phyloP scores from a whole-genome alignment of 208 protist species.

The Lotmaria passim region DNA sequence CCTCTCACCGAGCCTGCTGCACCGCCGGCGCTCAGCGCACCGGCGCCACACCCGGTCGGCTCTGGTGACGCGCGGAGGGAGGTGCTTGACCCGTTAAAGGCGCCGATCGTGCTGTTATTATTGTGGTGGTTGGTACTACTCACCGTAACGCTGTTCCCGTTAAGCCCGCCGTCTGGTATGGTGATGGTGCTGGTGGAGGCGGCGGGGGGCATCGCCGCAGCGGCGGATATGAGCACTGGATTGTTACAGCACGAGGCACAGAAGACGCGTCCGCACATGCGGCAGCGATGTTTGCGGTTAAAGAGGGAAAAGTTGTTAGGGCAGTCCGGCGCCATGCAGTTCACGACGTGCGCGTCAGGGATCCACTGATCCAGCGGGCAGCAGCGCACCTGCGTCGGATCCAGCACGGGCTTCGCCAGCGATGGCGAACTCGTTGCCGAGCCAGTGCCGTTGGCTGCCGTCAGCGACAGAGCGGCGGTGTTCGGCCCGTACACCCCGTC shows the following conservation, averaged over 20 bases:
- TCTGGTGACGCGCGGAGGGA: not conserved
- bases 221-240: conserved; percentile 18
- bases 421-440: not conserved
- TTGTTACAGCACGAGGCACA: conserved; percentile 78
- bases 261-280: conserved; percentile 79
- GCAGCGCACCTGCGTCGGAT: conserved; percentile 55
- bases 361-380: conserved; percentile 65
- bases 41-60: not conserved
- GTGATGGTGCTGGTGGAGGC: no score
- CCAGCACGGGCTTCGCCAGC: conserved; percentile 72
- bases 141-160: not conserved
- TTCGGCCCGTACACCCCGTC: not conserved
- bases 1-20: no score
- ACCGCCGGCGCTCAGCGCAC: no score
- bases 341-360: conserved; percentile 75
- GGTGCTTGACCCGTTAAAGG: not conserved
- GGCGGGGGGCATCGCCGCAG: conserved; percentile 1
- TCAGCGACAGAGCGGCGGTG: not conserved
- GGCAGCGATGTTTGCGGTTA: conserved; percentile 81
- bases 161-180: not conserved
- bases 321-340: conserved; percentile 87
- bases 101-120: no score
- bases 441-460: not conserved
- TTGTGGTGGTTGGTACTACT: no score
- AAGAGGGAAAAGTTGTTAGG: conserved; percentile 80